phyloP scores from a whole-genome alignment of 2,329 filamentous ascomycete species.

The Colletotrichum plurivorum region DNA sequence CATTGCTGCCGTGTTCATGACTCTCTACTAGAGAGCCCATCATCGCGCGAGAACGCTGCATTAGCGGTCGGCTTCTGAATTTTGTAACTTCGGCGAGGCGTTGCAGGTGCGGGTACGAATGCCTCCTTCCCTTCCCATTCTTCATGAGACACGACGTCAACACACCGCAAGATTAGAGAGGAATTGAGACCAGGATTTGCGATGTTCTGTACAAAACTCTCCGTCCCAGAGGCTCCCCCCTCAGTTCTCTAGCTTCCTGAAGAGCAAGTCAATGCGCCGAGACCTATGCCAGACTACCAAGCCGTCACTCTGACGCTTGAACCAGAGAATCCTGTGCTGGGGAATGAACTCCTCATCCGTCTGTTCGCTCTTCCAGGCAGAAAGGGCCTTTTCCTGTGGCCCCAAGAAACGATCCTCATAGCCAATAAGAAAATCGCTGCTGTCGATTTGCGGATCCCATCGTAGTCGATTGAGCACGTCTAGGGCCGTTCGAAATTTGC shows the following conservation, averaged over 20 bases:
- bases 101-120: conserved; percentile 21
- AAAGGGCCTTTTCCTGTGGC: conserved; percentile 66
- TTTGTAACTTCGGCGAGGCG: conserved; percentile 17
- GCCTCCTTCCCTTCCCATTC: conserved; percentile 1
- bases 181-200: no score
- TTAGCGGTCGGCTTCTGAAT: not conserved
- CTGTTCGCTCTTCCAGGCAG: conserved; percentile 72
- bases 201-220: no score
- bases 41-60: not conserved
- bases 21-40: conserved; percentile 57
- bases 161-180: not conserved
- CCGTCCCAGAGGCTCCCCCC: no score
- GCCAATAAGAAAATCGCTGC: conserved; percentile 68
- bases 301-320: conserved; percentile 67
- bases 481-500: conserved; percentile 68
- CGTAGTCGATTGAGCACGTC: conserved; percentile 73
- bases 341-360: conserved; percentile 78
- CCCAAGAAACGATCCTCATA: conserved; percentile 74
- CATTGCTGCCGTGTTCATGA: conserved; percentile 77
- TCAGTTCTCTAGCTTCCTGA: not conserved
- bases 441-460: conserved; percentile 70
- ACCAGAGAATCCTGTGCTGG: conserved; percentile 74
- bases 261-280: conserved; percentile 64
- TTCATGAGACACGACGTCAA: not conserved
- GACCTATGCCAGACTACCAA: conserved; percentile 70